Evolutionary conservation across 129 eudicot species (phyloP).

Genomic region (Pittosporum tobira): DNA sequence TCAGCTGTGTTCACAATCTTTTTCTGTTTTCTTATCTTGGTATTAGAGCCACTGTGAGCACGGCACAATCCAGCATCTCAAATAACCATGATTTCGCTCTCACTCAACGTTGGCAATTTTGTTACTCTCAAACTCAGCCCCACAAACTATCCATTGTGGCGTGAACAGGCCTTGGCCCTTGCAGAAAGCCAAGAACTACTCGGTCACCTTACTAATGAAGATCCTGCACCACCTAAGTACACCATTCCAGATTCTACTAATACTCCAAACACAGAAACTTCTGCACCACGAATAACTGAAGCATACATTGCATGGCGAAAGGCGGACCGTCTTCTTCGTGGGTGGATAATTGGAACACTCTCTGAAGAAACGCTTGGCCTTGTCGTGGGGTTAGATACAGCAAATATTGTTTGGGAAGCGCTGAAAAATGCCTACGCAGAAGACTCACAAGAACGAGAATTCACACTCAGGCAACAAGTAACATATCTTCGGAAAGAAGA

Average conservation of each 20-base stretch:
- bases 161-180: not conserved
- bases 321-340: not conserved
- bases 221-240: not conserved
- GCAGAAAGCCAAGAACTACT: not conserved
- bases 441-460: conserved; percentile 1
- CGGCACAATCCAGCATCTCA: not conserved
- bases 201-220: not conserved
- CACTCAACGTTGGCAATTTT: not conserved
- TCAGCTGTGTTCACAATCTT: too few species aligned
- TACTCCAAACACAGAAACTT: not conserved
- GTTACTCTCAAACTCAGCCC: not conserved
- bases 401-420: not conserved
- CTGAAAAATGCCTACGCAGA: not conserved
- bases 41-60: not conserved
- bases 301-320: not conserved
- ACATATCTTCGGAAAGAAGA: not conserved
- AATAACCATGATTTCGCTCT: not conserved
- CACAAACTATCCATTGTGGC: not conserved
- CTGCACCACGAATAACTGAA: not conserved
- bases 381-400: not conserved
- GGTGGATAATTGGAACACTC: not conserved
- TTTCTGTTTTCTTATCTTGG: not conserved
- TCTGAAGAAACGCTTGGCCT: conserved; percentile 1
- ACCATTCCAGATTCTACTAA: not conserved
- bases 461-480: not conserved